Conservation (phyloP, 2,329 filamentous ascomycete genomes). For the Microsporum ferrugineum region DNA sequence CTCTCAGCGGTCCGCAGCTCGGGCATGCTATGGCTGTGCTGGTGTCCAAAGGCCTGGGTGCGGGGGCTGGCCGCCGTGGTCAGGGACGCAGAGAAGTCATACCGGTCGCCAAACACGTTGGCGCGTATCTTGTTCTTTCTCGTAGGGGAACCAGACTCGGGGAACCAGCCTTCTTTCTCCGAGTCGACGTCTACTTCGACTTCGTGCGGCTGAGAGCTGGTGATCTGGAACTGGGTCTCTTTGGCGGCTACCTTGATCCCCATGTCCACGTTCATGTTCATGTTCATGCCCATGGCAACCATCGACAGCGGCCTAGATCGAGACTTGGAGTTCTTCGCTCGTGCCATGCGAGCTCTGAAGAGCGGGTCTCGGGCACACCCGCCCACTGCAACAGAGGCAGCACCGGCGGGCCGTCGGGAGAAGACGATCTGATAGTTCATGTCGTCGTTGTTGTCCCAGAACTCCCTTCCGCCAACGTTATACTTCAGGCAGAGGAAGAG, state of each 20-base stretch:
- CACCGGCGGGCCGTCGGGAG: conserved; percentile 39
- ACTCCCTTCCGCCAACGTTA: conserved; percentile 68
- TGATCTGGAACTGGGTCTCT: background rate
- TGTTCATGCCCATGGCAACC: background rate
- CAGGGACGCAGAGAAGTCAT: conserved; percentile 91
- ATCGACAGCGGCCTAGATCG: background rate
- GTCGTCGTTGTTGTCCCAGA: conserved; percentile 85
- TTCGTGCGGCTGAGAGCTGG: background rate
- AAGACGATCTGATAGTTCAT: conserved; percentile 95
- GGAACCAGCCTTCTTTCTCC: background rate
- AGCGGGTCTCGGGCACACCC: background rate
- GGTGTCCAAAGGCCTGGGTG: conserved; percentile 8
- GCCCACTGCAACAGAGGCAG: background rate
- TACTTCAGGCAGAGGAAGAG: conserved; percentile 88
- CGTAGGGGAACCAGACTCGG: conserved; percentile 40
- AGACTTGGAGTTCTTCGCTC: background rate
- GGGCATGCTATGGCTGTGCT: background rate
- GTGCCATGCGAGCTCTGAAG: background rate
- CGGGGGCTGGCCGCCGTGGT: conserved; percentile 44
- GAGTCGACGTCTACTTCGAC: background rate
- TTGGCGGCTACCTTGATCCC: background rate
- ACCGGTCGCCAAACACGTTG: conserved; percentile 79
- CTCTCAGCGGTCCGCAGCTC: background rate
- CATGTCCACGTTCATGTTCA: background rate
- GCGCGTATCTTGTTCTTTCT: conserved; percentile 41